A percentile compares a stretch with the other conserved stretches of the same genome.
Conservation (phyloP, 306 rosid genomes). For the Ziziphus jujuba region DNA sequence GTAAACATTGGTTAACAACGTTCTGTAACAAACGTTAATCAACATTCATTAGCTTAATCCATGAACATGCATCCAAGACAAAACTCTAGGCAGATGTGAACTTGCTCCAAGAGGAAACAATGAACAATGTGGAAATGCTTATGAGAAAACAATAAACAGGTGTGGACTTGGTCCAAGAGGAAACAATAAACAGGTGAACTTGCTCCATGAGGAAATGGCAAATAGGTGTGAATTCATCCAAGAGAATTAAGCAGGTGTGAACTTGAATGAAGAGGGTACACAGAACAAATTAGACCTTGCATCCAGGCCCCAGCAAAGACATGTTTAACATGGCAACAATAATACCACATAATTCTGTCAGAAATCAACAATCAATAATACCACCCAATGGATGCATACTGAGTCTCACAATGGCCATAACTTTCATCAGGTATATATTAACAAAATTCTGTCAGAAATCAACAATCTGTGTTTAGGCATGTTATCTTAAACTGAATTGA, state of each 20-base stretch:
- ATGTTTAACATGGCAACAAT: too few relatives aligned
- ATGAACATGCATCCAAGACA: neutral
- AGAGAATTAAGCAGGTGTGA: too few relatives aligned
- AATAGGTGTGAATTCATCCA: too few relatives aligned
- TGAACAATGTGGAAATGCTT: neutral
- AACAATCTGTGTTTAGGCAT: conserved; percentile 1
- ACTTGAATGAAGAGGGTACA: too few relatives aligned
- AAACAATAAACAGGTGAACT: too few relatives aligned
- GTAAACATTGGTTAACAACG: neutral
- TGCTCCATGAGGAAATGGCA: too few relatives aligned
- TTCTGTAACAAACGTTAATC: neutral
- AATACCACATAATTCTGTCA: neutral
- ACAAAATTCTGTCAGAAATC: neutral
- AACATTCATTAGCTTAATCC: neutral
- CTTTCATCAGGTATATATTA: too few relatives aligned
- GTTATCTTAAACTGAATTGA: neutral
- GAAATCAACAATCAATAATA: neutral
- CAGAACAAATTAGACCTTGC: too few relatives aligned
- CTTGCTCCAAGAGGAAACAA: neutral
- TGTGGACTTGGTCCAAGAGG: too few relatives aligned
- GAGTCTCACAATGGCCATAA: too few relatives aligned
- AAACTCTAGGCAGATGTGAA: neutral
- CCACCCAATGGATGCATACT: too few relatives aligned
- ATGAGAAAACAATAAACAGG: neutral
- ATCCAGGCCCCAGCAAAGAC: too few relatives aligned